These are phyloP conservation scores for Eucalyptus shirleyi DNA, from an alignment of 345 rosid species.

Conservation along the genomic window DNA sequence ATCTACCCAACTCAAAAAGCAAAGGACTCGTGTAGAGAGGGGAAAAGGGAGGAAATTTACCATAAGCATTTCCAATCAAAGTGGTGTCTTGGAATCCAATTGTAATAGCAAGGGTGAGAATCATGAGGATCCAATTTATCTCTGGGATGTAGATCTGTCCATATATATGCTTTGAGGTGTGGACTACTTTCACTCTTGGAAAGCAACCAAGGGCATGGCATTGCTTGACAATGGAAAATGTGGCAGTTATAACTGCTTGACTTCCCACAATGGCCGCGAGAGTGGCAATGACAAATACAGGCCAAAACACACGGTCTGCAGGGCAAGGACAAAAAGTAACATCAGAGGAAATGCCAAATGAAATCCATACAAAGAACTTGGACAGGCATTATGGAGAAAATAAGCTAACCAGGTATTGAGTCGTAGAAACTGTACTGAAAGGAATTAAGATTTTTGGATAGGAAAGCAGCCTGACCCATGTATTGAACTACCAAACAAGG, in stretches of 20 bases:
- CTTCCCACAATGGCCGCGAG: conserved; percentile 91
- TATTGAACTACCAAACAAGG: conserved; percentile 95
- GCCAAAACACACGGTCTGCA: conserved; percentile 80
- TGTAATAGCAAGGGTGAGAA: conserved; percentile 73
- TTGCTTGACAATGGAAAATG: conserved; percentile 83
- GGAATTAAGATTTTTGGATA: conserved; percentile 46
- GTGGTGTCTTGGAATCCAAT: conserved; percentile 71
- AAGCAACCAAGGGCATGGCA: conserved; percentile 96
- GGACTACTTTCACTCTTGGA: conserved; percentile 90
- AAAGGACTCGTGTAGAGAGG: not conserved
- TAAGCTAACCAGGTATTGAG: conserved; percentile 68
- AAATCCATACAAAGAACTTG: not conserved
- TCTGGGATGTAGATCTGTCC: conserved; percentile 97
- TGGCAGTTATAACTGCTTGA: conserved; percentile 83
- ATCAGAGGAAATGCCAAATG: not conserved
- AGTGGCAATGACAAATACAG: conserved; percentile 79
- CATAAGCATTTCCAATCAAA: conserved; percentile 88
- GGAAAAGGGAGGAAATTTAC: conserved; percentile 17
- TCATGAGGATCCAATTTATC: conserved; percentile 95
- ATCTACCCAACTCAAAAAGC: not conserved
- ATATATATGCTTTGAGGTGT: conserved; percentile 69
- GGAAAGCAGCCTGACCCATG: conserved; percentile 97
- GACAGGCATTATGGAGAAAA: not conserved
- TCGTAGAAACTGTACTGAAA: conserved; percentile 48
- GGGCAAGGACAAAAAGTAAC: not conserved